Conservation (phyloP, 106 monocot genomes). For the Vanilla planifolia region DNA sequence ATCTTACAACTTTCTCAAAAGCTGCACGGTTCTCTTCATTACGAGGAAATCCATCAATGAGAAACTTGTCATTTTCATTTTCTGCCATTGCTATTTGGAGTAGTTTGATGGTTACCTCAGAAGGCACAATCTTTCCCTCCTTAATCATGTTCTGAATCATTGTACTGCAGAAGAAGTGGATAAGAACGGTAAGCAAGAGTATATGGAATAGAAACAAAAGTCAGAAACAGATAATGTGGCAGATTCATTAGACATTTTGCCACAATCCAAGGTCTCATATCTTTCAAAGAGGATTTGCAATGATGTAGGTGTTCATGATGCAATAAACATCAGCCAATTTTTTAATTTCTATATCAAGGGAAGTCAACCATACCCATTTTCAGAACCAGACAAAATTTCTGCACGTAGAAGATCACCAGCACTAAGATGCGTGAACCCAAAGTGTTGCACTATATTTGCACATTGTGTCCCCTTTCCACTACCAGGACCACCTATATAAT, state of each 20-base stretch:
- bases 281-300: too few species aligned
- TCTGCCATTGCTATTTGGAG: constrained; percentile 70
- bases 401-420: constrained; percentile 18
- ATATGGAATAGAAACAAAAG: too few species aligned
- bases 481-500: constrained; percentile 17
- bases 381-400: constrained; percentile 13
- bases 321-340: too few species aligned
- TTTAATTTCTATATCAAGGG: too few species aligned
- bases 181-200: too few species aligned
- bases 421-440: constrained; percentile 18
- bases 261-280: too few species aligned
- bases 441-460: constrained; percentile 12
- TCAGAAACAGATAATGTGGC: too few species aligned
- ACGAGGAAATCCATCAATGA: constrained; percentile 90
- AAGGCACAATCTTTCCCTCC: constrained; percentile 90
- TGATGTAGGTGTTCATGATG: too few species aligned
- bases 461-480: constrained; percentile 19
- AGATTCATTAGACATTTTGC: too few species aligned
- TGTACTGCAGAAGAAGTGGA: too few species aligned
- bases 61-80: constrained; percentile 76
- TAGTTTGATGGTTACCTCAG: constrained; percentile 76
- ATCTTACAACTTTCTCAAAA: constrained; percentile 82
- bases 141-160: constrained; percentile 90
- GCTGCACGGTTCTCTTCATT: constrained; percentile 88
- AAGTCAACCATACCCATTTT: constrained; percentile 16